phyloP scores from a whole-genome alignment of 768 basidiomycete species.

The Sistotremastrum niveocremeum region DNA sequence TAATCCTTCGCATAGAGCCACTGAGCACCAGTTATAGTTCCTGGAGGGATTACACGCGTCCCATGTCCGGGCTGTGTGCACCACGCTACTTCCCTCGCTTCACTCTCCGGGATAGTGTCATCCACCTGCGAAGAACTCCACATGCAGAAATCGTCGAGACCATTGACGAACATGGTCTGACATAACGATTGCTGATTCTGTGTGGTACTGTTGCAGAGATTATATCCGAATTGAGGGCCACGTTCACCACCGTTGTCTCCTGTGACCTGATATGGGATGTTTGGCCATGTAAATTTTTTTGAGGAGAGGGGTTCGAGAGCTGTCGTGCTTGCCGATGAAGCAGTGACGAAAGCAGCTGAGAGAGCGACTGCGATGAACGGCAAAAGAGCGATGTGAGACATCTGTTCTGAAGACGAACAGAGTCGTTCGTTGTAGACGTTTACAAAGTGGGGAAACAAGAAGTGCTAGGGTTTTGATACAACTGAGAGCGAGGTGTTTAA shows the following conservation, averaged over 20 bases:
- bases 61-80: slow-evolving; percentile 13
- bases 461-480: no score
- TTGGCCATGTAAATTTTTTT: background rate
- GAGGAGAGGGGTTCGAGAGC: slow-evolving; percentile 2
- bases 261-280: slow-evolving; percentile 12
- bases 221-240: slow-evolving; percentile 16
- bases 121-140: slow-evolving; percentile 4
- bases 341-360: background rate
- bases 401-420: background rate
- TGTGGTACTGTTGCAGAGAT: slow-evolving; percentile 13
- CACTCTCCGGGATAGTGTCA: slow-evolving; percentile 10
- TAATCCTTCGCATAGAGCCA: slow-evolving; percentile 16
- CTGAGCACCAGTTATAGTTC: slow-evolving; percentile 13
- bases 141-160: slow-evolving; percentile 8
- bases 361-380: background rate
- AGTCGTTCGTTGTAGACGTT: no score
- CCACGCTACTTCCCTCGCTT: slow-evolving; percentile 15
- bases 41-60: slow-evolving; percentile 13
- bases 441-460: no score
- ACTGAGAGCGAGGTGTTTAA: no score
- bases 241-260: slow-evolving; percentile 11
- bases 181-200: slow-evolving; percentile 12
- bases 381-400: slow-evolving; percentile 4
- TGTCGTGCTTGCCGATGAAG: background rate
- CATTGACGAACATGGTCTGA: slow-evolving; percentile 14